These are phyloP conservation scores for Yarrowia hollandica DNA, from an alignment of 805 yeast species.

Conservation along the genomic window DNA sequence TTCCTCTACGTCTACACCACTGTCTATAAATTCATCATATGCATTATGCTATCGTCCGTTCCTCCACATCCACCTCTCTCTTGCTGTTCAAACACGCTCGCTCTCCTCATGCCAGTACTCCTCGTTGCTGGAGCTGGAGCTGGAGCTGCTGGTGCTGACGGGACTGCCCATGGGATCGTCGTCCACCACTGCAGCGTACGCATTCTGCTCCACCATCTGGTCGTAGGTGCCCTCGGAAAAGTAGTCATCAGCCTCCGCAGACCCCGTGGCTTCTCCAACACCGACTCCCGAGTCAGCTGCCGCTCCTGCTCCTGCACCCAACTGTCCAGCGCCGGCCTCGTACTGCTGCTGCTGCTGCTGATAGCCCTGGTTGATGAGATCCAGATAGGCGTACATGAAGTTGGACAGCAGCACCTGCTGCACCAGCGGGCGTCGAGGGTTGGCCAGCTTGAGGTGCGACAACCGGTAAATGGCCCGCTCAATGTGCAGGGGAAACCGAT, in stretches of 20 bases:
- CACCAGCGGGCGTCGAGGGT: slow-evolving; percentile 83
- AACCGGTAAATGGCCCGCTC: slow-evolving; percentile 93
- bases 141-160: slow-evolving; percentile 20
- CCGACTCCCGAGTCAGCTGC: not conserved
- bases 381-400: slow-evolving; percentile 96
- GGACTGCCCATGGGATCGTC: slow-evolving; percentile 19
- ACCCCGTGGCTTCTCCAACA: not conserved
- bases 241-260: slow-evolving; percentile 12
- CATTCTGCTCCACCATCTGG: slow-evolving; percentile 28
- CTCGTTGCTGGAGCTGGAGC: slow-evolving; percentile 14
- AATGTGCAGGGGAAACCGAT: slow-evolving; percentile 87
- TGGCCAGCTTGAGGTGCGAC: slow-evolving; percentile 90
- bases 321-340: not conserved
- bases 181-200: slow-evolving; percentile 7
- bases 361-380: slow-evolving; percentile 81
- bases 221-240: slow-evolving; percentile 19
- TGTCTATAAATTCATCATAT: slow-evolving; percentile 1
- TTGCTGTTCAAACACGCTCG: not conserved
- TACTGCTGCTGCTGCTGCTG: slow-evolving; percentile 40
- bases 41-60: slow-evolving; percentile 24
- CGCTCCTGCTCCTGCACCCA: not conserved
- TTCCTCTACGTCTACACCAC: no score
- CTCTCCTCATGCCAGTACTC: slow-evolving; percentile 28
- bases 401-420: slow-evolving; percentile 93
- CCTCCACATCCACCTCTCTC: not conserved